Conservation (phyloP, 2,329 filamentous ascomycete species). For the Xylaria arbuscula region DNA sequence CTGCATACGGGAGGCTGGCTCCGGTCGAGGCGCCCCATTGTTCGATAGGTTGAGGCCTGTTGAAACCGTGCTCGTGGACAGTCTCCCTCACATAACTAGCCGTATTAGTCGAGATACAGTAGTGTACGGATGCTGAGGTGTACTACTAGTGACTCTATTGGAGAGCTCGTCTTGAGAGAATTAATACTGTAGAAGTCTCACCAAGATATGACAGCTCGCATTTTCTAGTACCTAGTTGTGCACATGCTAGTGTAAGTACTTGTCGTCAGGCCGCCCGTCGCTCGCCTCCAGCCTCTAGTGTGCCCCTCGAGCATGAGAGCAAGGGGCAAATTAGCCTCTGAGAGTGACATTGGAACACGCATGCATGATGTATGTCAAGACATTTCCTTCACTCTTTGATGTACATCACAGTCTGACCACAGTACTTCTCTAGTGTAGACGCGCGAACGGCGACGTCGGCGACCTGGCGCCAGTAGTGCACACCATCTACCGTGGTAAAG, state of each 20-base stretch:
- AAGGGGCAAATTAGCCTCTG: slow-evolving; percentile 24
- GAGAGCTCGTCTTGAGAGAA: neutral
- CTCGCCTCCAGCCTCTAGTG: neutral
- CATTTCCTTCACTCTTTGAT: slow-evolving; percentile 16
- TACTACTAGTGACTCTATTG: neutral
- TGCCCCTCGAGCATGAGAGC: neutral
- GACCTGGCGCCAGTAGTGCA: slow-evolving; percentile 32
- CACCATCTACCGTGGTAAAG: slow-evolving; percentile 10
- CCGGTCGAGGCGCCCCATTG: slow-evolving; percentile 33
- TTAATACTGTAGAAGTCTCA: slow-evolving; percentile 24
- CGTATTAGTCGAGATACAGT: slow-evolving; percentile 16
- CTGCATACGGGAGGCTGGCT: slow-evolving; percentile 33
- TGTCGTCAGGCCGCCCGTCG: neutral
- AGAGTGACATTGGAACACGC: slow-evolving; percentile 32
- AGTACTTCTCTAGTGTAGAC: slow-evolving; percentile 3
- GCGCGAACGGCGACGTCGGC: slow-evolving; percentile 36
- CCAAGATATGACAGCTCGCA: slow-evolving; percentile 26
- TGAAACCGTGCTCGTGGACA: neutral
- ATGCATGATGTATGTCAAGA: slow-evolving; percentile 30
- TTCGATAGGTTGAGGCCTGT: slow-evolving; percentile 30
- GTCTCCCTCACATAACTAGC: slow-evolving; percentile 9
- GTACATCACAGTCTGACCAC: slow-evolving; percentile 4
- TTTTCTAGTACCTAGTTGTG: neutral
- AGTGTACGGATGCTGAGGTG: slow-evolving; percentile 1
- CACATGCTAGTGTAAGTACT: slow-evolving; percentile 2